Evolutionary conservation across 495 filamentous ascomycete species (phyloP).

Genomic region (Elasticomyces elasticus): DNA sequence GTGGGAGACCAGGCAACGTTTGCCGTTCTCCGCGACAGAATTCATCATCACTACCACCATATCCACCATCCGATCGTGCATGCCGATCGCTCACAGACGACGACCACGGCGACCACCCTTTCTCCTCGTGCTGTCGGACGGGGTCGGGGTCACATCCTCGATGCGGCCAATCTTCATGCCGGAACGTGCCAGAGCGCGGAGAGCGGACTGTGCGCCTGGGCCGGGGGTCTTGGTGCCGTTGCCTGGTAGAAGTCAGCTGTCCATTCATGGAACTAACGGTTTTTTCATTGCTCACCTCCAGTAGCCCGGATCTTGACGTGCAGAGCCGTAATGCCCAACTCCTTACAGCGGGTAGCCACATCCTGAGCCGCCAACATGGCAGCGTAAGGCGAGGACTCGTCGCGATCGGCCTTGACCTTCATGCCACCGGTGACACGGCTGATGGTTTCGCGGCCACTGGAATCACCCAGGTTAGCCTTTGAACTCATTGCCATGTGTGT

Average conservation of each 20-base stretch:
- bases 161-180: slow-evolving; percentile 99
- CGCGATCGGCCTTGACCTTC: slow-evolving; percentile 99
- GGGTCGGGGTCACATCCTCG: slow-evolving; percentile 98
- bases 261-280: too few relatives aligned
- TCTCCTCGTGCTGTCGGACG: slow-evolving; percentile 95
- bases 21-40: slow-evolving; percentile 62
- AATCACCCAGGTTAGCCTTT: slow-evolving; percentile 57
- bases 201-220: slow-evolving; percentile 95
- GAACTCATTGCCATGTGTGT: slow-evolving; percentile 8
- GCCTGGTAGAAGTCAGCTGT: too few relatives aligned
- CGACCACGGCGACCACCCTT: slow-evolving; percentile 99
- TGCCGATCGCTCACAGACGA: slow-evolving; percentile 63
- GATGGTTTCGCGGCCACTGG: slow-evolving; percentile 99
- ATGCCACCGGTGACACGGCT: slow-evolving; percentile 98
- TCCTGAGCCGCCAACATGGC: slow-evolving; percentile 91
- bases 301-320: slow-evolving; percentile 99
- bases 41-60: slow-evolving; percentile 30
- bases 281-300: slow-evolving; percentile 59
- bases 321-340: slow-evolving; percentile 94
- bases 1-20: slow-evolving; percentile 54
- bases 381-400: slow-evolving; percentile 98
- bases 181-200: slow-evolving; percentile 93
- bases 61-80: slow-evolving; percentile 29
- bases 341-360: slow-evolving; percentile 95
- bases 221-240: slow-evolving; percentile 99